A percentile compares a stretch with the other conserved stretches of the same genome.
phyloP scores from a whole-genome alignment of 2,329 filamentous ascomycete species.

The Ophiostoma tasmaniense region DNA sequence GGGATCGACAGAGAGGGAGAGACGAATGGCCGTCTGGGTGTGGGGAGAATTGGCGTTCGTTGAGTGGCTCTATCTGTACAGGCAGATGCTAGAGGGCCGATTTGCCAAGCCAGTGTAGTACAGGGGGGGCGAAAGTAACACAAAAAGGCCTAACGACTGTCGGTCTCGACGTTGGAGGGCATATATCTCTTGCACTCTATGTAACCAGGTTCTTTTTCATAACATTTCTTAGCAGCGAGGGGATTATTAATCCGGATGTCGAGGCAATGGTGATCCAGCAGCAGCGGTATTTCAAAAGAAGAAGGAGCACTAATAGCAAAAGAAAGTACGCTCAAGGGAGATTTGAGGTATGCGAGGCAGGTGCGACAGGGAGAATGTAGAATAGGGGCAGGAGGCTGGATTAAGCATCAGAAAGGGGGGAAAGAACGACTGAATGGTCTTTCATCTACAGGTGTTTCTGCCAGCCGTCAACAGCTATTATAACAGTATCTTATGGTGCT shows the following conservation, averaged over 20 bases:
- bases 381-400: constrained; percentile 11
- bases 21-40: constrained; percentile 7
- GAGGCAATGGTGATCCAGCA: background rate
- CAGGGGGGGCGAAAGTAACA: constrained; percentile 10
- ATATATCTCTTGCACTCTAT: background rate
- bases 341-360: background rate
- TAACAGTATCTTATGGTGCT: background rate
- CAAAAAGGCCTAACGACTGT: constrained; percentile 5
- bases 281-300: background rate
- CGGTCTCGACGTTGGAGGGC: background rate
- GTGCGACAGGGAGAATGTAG: background rate
- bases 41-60: constrained; percentile 5
- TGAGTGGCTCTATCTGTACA: background rate
- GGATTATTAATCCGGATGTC: background rate
- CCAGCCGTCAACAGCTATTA: background rate
- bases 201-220: background rate
- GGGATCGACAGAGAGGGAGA: constrained; percentile 14
- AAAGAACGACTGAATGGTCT: constrained; percentile 6
- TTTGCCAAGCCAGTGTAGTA: constrained; percentile 11
- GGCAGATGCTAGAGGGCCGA: constrained; percentile 8
- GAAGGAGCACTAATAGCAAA: background rate
- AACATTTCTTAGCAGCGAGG: background rate
- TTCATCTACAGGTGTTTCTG: constrained; percentile 1
- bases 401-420: constrained; percentile 5
- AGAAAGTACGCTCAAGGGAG: constrained; percentile 2